Evolutionary conservation across 2,329 filamentous ascomycete species (phyloP).

Genomic region (Aspergillus proliferans): DNA sequence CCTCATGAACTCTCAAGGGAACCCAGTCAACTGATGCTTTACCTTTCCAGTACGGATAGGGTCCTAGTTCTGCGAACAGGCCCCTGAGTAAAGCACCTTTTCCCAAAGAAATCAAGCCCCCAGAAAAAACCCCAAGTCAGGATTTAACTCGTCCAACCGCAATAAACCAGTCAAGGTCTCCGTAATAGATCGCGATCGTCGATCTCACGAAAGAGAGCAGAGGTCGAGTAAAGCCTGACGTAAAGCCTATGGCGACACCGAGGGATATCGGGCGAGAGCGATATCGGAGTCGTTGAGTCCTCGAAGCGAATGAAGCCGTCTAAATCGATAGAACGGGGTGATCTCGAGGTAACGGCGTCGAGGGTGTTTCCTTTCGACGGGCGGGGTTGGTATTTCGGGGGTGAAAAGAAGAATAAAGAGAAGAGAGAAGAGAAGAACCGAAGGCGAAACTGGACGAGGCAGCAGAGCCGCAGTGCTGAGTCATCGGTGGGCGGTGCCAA

Average conservation of each 20-base stretch:
- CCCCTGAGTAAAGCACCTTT: conserved; percentile 10
- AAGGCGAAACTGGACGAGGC: conserved; percentile 4
- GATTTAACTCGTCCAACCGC: conserved; percentile 30
- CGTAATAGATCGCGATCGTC: conserved; percentile 17
- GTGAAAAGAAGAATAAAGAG: conserved; percentile 9
- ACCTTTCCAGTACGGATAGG: conserved; percentile 27
- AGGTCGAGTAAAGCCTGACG: conserved; percentile 25
- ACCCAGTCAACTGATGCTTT: conserved; percentile 27
- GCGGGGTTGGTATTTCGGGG: neutral
- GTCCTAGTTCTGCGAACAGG: conserved; percentile 12
- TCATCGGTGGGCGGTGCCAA: conserved; percentile 17
- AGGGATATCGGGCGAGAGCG: conserved; percentile 7
- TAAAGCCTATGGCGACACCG: conserved; percentile 11
- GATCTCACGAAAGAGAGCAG: conserved; percentile 23
- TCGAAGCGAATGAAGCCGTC: conserved; percentile 22
- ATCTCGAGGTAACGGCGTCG: conserved; percentile 6
- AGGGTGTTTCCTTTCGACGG: conserved; percentile 4
- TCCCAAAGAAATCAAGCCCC: conserved; percentile 2
- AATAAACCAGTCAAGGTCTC: conserved; percentile 38
- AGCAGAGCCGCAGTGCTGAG: conserved; percentile 20
- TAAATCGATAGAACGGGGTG: conserved; percentile 8
- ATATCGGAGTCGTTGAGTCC: conserved; percentile 20
- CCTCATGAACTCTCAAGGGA: conserved; percentile 14
- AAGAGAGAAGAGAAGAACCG: conserved; percentile 8
- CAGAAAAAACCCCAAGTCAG: conserved; percentile 18